Evolutionary conservation across 306 rosid genomes (phyloP), one percentile per base, ranked within the genome.

Genomic region (Datisca glomerata): DNA sequence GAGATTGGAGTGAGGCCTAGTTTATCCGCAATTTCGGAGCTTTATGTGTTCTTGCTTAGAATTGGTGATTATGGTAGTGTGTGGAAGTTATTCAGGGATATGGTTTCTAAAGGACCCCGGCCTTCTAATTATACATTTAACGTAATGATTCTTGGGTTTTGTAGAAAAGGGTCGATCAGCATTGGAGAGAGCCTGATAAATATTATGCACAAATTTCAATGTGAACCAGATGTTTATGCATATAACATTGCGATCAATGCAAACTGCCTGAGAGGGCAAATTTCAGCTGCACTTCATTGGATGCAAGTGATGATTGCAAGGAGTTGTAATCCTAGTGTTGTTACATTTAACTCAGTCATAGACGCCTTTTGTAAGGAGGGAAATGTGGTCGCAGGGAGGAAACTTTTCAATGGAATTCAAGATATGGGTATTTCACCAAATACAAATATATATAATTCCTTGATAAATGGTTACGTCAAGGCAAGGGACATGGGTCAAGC

Each of bases 351-450:
- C 52, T 67, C 71, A 2, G 16, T 84, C 19, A 38, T 75, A 16
- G 67, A 71, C 41, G 72, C 94, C n/a, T 54, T 84, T 37, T 75
- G 94, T 41, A 70, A 76, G 71, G 80, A 75, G 49, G 94, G 94
- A 35, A 75, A 76, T 47, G 32, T 79, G 59, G 53, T 43, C 42
- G 73, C 59, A 55, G 92, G 91, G 0, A 69, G 71, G 59, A 65
- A 55, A 57, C 3, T 68, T 47, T 79, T 84, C 47, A 64, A 79
- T 60, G 65, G 36, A 28, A 60, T 84, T 49, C 49, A 34, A 31
- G 70, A 67, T 4, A 24, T 55, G 56, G 74, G 74, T 41, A 37
- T 67, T 41, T 31, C 63, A 41, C 65, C 57, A 4, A 63, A 66
- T 57, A 52, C 69, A 28, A 21, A 4, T 18, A 44, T 57, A 2